Percentiles rank a stretch among this genome's conserved stretches.
Evolutionary conservation across 2,329 filamentous ascomycete species (phyloP).

Genomic region (Pseudopithomyces maydicus): DNA sequence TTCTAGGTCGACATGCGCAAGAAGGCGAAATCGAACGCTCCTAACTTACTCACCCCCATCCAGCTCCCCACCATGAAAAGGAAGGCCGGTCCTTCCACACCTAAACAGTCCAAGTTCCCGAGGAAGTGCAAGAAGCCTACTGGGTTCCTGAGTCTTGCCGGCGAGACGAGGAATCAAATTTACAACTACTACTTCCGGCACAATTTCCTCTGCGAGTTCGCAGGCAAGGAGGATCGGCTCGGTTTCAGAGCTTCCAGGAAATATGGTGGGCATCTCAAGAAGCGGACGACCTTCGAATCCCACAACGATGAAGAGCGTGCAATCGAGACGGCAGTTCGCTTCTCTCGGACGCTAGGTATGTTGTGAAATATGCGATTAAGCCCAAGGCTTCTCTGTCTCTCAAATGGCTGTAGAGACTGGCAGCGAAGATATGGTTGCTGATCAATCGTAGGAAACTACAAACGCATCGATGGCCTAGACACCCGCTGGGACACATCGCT

Average conservation of each 20-base stretch:
- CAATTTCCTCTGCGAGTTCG: conserved; percentile 33
- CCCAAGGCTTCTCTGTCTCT: background rate
- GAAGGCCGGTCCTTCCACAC: conserved; percentile 18
- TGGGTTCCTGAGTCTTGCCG: conserved; percentile 49
- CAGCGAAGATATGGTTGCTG: conserved; percentile 17
- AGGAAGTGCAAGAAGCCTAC: conserved; percentile 17
- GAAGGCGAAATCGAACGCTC: background rate
- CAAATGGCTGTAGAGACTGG: too few relatives aligned
- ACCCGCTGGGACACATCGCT: conserved; percentile 37
- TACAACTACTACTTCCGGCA: conserved; percentile 47
- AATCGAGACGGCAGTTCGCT: background rate
- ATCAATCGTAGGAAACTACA: conserved; percentile 23
- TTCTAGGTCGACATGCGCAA: background rate
- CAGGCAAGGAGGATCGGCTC: conserved; percentile 17
- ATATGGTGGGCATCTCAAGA: background rate
- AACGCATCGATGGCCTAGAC: conserved; percentile 18
- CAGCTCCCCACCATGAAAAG: conserved; percentile 10
- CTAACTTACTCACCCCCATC: background rate
- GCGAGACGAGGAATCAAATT: conserved; percentile 57
- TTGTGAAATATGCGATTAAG: background rate
- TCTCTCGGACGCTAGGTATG: conserved; percentile 4
- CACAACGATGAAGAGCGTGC: background rate
- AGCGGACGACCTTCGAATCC: background rate
- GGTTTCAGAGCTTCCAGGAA: conserved; percentile 20
- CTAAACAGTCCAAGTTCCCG: conserved; percentile 9